Evolutionary conservation across 1,139 yeast genomes (phyloP).

Genomic region (Kodamaea fungicola): DNA sequence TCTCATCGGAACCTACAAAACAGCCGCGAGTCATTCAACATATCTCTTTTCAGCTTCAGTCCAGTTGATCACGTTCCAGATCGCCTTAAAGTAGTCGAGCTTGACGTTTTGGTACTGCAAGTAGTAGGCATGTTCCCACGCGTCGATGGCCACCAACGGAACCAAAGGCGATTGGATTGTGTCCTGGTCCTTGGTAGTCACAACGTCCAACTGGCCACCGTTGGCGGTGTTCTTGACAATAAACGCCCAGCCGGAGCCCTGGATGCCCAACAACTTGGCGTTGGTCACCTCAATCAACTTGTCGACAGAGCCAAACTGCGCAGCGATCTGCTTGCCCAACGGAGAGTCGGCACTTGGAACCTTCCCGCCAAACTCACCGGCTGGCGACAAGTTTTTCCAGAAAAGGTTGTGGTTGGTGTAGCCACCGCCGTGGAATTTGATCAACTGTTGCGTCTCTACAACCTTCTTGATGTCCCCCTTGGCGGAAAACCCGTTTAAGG

Average conservation of each 20-base stretch:
- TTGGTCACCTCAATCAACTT: conserved; percentile 37
- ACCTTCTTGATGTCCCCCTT: conserved; percentile 37
- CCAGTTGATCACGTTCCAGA: conserved; percentile 50
- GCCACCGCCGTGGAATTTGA: conserved; percentile 46
- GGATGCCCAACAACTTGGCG: conserved; percentile 41
- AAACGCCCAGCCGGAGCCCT: conserved; percentile 52
- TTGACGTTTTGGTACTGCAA: conserved; percentile 48
- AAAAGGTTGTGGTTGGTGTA: conserved; percentile 43
- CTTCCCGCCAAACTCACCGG: conserved; percentile 37
- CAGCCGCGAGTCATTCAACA: conserved; percentile 1
- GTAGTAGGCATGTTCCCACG: conserved; percentile 53
- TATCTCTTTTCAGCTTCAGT: conserved; percentile 42
- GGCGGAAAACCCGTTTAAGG: conserved; percentile 30
- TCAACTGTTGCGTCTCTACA: conserved; percentile 34
- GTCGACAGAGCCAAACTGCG: conserved; percentile 42
- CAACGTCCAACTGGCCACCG: conserved; percentile 38
- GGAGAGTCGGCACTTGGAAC: conserved; percentile 32
- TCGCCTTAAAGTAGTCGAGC: conserved; percentile 46
- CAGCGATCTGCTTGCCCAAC: conserved; percentile 31
- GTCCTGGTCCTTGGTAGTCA: conserved; percentile 45
- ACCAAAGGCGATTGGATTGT: conserved; percentile 40
- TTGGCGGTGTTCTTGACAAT: conserved; percentile 41
- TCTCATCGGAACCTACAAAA: background rate
- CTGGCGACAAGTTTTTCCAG: conserved; percentile 46
- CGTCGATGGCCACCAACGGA: conserved; percentile 47